Percentiles rank a stretch among this genome's conserved stretches.
These are phyloP conservation scores for Penicillium robsamsonii DNA, from an alignment of 495 filamentous ascomycete species.

Conservation along the genomic window DNA sequence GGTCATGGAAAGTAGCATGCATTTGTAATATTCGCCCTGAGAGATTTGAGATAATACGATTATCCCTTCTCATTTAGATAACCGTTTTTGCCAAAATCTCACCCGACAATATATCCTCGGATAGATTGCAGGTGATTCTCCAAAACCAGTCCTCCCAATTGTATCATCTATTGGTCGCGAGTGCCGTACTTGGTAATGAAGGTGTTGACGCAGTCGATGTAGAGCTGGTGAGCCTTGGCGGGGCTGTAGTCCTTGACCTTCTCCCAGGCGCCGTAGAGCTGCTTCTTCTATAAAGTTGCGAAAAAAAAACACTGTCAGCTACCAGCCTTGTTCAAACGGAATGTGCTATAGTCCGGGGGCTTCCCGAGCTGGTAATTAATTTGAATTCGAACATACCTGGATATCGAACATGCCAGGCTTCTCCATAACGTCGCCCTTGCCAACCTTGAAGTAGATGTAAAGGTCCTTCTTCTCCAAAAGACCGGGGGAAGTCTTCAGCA, in stretches of 20 bases:
- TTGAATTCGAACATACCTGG: slow-evolving; percentile 38
- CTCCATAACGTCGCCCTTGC: slow-evolving; percentile 44
- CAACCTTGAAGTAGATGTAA: slow-evolving; percentile 61
- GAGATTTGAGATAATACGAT: neutral
- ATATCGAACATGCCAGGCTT: slow-evolving; percentile 53
- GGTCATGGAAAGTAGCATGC: slow-evolving; percentile 13
- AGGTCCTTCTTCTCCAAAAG: slow-evolving; percentile 54
- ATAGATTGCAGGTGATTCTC: neutral
- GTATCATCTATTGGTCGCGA: slow-evolving; percentile 22
- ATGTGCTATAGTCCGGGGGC: neutral
- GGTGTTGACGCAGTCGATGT: slow-evolving; percentile 66
- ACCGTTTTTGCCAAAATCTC: neutral
- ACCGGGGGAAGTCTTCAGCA: slow-evolving; percentile 51
- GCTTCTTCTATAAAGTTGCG: slow-evolving; percentile 60
- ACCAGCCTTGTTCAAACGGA: neutral
- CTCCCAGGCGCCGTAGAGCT: slow-evolving; percentile 75
- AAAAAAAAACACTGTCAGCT: neutral
- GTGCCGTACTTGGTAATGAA: slow-evolving; percentile 65
- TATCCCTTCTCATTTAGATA: neutral
- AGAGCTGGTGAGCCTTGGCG: slow-evolving; percentile 68
- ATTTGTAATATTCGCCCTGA: slow-evolving; percentile 7
- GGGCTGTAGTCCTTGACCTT: slow-evolving; percentile 55
- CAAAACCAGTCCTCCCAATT: neutral
- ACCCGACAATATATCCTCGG: neutral
- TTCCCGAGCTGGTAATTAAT: neutral